Percentiles rank a stretch among this genome's conserved stretches.
These are phyloP conservation scores for Chalaropsis ovoidea DNA, from an alignment of 2,329 filamentous ascomycete species.

Conservation along the genomic window DNA sequence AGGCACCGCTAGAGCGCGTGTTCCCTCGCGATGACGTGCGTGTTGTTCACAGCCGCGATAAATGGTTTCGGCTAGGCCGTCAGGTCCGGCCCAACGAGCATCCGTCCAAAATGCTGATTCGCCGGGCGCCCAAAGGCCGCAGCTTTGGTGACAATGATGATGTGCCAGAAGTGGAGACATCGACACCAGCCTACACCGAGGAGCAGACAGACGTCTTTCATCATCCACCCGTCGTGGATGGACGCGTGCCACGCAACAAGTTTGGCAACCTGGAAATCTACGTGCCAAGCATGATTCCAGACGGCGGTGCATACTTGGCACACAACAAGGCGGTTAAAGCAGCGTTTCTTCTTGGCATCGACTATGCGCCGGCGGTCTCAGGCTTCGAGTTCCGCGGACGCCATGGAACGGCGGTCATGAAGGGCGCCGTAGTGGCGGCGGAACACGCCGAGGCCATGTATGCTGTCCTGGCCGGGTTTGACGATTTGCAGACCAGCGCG, in stretches of 20 bases:
- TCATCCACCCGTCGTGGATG: conserved; percentile 64
- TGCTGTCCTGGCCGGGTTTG: conserved; percentile 57
- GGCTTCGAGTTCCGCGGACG: conserved; percentile 82
- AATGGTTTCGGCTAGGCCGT: conserved; percentile 82
- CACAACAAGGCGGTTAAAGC: conserved; percentile 55
- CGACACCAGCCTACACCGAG: conserved; percentile 49
- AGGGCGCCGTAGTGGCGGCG: conserved; percentile 64
- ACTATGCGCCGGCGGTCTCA: conserved; percentile 81
- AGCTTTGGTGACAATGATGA: conserved; percentile 30
- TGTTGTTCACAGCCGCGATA: conserved; percentile 65
- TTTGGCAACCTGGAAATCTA: conserved; percentile 93
- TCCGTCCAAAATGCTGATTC: conserved; percentile 61
- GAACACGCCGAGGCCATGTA: conserved; percentile 63
- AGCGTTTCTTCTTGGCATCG: conserved; percentile 64
- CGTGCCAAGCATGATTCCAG: conserved; percentile 81
- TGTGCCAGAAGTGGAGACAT: conserved; percentile 35
- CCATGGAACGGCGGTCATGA: conserved; percentile 72
- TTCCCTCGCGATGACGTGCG: conserved; percentile 77
- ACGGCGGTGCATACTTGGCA: conserved; percentile 63
- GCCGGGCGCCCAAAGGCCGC: neutral
- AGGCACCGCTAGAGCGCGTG: conserved; percentile 59
- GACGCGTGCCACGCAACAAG: conserved; percentile 74
- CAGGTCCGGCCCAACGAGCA: conserved; percentile 70
- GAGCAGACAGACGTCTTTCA: conserved; percentile 63
- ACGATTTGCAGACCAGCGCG: conserved; percentile 53